Conservation (phyloP, 2,329 filamentous ascomycete genomes). For the Aspergillus ruber region DNA sequence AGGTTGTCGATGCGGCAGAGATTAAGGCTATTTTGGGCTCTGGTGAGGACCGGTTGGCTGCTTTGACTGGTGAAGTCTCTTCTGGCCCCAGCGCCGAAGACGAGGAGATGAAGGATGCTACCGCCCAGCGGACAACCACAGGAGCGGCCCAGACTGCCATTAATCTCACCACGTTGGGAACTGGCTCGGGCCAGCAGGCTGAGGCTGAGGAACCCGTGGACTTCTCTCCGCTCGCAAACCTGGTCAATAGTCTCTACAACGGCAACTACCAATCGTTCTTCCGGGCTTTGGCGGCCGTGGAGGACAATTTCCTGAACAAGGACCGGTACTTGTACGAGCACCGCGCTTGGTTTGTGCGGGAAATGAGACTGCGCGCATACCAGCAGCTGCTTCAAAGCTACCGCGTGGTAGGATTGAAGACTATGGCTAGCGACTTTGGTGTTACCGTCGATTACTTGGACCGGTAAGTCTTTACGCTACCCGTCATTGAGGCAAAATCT, state of each 20-base stretch:
- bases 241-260: slow-evolving; percentile 87
- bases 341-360: slow-evolving; percentile 92
- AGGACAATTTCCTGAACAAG: slow-evolving; percentile 87
- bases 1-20: slow-evolving; percentile 96
- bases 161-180: slow-evolving; percentile 79
- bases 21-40: slow-evolving; percentile 95
- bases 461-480: slow-evolving; percentile 52
- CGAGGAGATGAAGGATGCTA: slow-evolving; percentile 64
- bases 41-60: slow-evolving; percentile 78
- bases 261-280: slow-evolving; percentile 96
- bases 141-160: slow-evolving; percentile 61
- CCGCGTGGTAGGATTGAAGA: slow-evolving; percentile 89
- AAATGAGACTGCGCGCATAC: slow-evolving; percentile 95
- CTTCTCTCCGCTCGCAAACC: slow-evolving; percentile 77
- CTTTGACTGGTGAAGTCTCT: slow-evolving; percentile 71
- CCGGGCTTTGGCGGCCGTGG: slow-evolving; percentile 76
- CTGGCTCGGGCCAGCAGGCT: slow-evolving; percentile 57
- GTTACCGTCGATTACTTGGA: slow-evolving; percentile 95
- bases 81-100: slow-evolving; percentile 72
- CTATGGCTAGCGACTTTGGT: slow-evolving; percentile 95
- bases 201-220: slow-evolving; percentile 78
- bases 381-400: slow-evolving; percentile 97
- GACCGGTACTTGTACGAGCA: slow-evolving; percentile 96
- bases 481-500: background rate
- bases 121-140: slow-evolving; percentile 47